Conservation (phyloP, 2,329 filamentous ascomycete genomes). For the Didymella pinodella region DNA sequence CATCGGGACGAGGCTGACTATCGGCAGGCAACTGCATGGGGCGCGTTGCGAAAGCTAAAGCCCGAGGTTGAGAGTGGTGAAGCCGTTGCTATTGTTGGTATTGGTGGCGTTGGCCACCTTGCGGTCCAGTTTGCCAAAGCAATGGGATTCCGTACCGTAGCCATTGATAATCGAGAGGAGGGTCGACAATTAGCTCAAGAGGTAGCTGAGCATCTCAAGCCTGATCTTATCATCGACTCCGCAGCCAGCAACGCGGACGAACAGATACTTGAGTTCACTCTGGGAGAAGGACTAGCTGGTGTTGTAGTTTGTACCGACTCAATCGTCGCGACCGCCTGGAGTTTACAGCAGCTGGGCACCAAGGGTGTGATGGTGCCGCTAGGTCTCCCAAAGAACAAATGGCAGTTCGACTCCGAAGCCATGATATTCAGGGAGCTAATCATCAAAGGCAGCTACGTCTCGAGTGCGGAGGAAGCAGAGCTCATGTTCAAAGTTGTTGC, state of each 20-base stretch:
- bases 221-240: conserved; percentile 33
- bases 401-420: conserved; percentile 37
- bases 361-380: conserved; percentile 36
- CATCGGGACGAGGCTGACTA: neutral
- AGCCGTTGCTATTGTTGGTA: conserved; percentile 80
- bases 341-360: conserved; percentile 34
- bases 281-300: conserved; percentile 34
- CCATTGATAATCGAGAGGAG: conserved; percentile 38
- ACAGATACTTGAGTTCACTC: conserved; percentile 26
- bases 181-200: conserved; percentile 32
- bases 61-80: conserved; percentile 66
- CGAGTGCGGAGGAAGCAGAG: conserved; percentile 35
- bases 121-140: conserved; percentile 73
- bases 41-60: conserved; percentile 31
- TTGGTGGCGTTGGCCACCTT: conserved; percentile 79
- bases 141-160: conserved; percentile 33
- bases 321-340: conserved; percentile 34
- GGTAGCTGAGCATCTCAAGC: conserved; percentile 26
- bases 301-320: conserved; percentile 41
- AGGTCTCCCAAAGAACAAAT: conserved; percentile 36
- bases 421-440: conserved; percentile 37
- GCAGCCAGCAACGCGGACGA: conserved; percentile 24
- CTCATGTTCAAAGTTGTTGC: conserved; percentile 36
- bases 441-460: conserved; percentile 39
- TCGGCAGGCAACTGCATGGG: conserved; percentile 38